Evolutionary conservation across 805 yeast genomes (phyloP), one percentile per base, ranked within the genome.

Genomic region (Teunomyces tritomae): DNA sequence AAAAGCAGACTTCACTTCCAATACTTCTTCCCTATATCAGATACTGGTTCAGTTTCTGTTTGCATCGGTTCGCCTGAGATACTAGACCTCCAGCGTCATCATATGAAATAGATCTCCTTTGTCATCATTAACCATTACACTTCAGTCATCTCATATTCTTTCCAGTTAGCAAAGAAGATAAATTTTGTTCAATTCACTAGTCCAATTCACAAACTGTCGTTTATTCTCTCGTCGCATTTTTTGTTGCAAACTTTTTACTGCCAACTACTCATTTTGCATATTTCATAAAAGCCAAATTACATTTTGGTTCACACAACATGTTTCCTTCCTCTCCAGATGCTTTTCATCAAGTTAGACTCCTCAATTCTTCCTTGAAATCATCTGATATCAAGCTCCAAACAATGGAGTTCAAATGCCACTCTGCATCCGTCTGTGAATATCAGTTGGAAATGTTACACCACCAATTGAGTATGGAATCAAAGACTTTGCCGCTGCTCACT

Each of bases 401-500:
- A 44, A 77, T 77, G 70, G 84, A 80, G 57, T 72, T 70, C 49
- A 64, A 68, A 45, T 69, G 75, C 33, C 85, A 80, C 58, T 67
- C 64, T 32, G 58, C 56, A 13, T 61, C 74, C 10, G 64, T 77
- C 43, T 61, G 66, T 39, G 80, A 77, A 49, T 80, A 81, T 58
- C 70, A 73, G 49, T 51, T 65, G 43, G 80, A 78, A 13, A 71
- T 71, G 54, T 60, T 70, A 40, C 58, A 58, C 62, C 77, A 65
- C 51, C 59, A 71, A 45, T 52, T 61, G 24, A 28, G 41, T n/a
- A 46, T 57, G 57, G 65, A 62, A 44, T 17, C 50, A 35, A 52
- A 50, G 40, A 58, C 63, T 1, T 34, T 56, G 7, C 63, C 66
- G 11, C 53, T 51, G 44, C 57, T 61, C 36, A 40, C 60, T 33